Evolutionary conservation across 805 yeast species (phyloP).

Genomic region (Groenewaldozyma tartarivorans): DNA sequence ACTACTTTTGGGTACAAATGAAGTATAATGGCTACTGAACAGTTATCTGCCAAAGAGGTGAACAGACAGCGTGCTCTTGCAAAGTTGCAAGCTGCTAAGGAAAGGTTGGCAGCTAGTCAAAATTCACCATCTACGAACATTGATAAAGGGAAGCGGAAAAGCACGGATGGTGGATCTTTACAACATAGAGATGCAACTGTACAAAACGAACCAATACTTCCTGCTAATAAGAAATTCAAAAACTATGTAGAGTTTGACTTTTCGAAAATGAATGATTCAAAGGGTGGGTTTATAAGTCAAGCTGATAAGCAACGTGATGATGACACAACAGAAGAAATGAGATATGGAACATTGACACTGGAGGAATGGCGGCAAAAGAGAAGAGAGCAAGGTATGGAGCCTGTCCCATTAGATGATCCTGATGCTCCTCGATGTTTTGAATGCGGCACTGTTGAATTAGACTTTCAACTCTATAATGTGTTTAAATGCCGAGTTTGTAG

Average conservation of each 20-base stretch:
- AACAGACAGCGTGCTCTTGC: conserved; percentile 16
- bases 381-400: conserved; percentile 17
- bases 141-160: conserved; percentile 1
- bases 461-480: conserved; percentile 56
- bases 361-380: conserved; percentile 53
- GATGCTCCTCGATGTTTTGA: conserved; percentile 77
- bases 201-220: conserved; percentile 11
- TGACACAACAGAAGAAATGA: conserved; percentile 14
- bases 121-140: background rate
- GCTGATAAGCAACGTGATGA: conserved; percentile 28
- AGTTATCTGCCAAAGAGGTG: too few species aligned
- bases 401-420: conserved; percentile 38
- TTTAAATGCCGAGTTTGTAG: conserved; percentile 74
- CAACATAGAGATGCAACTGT: conserved; percentile 11
- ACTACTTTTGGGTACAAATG: too few species aligned
- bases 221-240: conserved; percentile 21
- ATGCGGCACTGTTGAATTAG: conserved; percentile 74
- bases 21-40: too few species aligned
- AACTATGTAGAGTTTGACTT: conserved; percentile 44
- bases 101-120: conserved; percentile 12
- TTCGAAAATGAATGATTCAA: conserved; percentile 78
- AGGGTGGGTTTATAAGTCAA: conserved; percentile 77
- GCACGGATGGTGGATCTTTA: conserved; percentile 1
- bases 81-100: conserved; percentile 17
- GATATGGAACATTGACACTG: conserved; percentile 27